Evolutionary conservation across 2,329 filamentous ascomycete species (phyloP).

Genomic region (Colletotrichum godetiae): DNA sequence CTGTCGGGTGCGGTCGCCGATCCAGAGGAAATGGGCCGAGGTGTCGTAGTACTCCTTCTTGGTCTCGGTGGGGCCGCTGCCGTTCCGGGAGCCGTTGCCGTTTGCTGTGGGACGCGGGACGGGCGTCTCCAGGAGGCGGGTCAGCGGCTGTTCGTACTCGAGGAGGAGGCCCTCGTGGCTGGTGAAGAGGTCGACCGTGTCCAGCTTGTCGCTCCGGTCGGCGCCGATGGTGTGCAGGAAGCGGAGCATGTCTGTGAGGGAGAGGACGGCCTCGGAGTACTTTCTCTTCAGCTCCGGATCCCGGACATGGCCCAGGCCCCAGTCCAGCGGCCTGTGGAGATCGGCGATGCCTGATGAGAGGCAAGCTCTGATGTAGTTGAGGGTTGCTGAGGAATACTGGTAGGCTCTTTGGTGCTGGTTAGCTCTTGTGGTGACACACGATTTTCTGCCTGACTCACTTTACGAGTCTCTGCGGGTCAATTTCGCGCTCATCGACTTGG

Average conservation of each 20-base stretch:
- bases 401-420: constrained; percentile 72
- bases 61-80: constrained; percentile 52
- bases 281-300: constrained; percentile 86
- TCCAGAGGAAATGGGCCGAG: constrained; percentile 97
- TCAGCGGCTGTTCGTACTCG: constrained; percentile 92
- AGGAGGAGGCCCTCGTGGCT: constrained; percentile 94
- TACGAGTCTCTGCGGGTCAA: constrained; percentile 87
- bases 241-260: constrained; percentile 89
- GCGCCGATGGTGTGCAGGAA: constrained; percentile 97
- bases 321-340: constrained; percentile 92
- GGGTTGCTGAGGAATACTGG: constrained; percentile 92
- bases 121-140: constrained; percentile 78
- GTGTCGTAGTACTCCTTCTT: constrained; percentile 87
- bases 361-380: constrained; percentile 91
- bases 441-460: constrained; percentile 54
- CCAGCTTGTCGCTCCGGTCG: constrained; percentile 83
- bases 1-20: constrained; percentile 95
- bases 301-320: constrained; percentile 91
- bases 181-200: constrained; percentile 94
- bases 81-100: constrained; percentile 38
- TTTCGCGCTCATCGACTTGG: constrained; percentile 76
- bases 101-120: constrained; percentile 44
- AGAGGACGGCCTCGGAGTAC: constrained; percentile 85
- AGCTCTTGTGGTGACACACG: neutral
- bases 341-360: constrained; percentile 91